A percentile compares a stretch with the other conserved stretches of the same genome.
Conservation (phyloP, 164 flowering plant genomes). For the Sedum album region DNA sequence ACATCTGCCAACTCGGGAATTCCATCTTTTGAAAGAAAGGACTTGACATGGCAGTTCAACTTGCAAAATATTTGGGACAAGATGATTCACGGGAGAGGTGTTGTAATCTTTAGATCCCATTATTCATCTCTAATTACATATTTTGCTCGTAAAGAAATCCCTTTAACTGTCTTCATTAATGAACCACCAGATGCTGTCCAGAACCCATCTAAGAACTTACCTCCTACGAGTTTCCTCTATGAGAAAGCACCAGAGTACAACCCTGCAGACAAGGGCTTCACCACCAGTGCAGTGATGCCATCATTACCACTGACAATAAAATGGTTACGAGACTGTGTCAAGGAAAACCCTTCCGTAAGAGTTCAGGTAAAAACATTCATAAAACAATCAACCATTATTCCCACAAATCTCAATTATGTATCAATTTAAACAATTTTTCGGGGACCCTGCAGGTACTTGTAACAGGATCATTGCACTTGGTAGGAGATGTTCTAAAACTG, state of each 20-base stretch:
- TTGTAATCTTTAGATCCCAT: slow-evolving; percentile 9
- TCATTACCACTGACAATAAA: slow-evolving; percentile 66
- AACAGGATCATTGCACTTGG: slow-evolving; percentile 80
- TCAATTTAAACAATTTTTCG: too few relatives aligned
- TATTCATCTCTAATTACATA: neutral
- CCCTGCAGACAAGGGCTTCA: slow-evolving; percentile 22
- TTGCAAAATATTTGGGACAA: slow-evolving; percentile 82
- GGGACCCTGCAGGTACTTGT: slow-evolving; percentile 69
- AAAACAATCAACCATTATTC: neutral
- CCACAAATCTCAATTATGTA: neutral
- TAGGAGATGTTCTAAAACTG: slow-evolving; percentile 76
- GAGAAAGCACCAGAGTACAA: slow-evolving; percentile 30
- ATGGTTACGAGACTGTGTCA: slow-evolving; percentile 65
- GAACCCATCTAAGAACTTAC: slow-evolving; percentile 18
- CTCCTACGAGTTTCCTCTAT: slow-evolving; percentile 31
- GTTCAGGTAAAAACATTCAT: slow-evolving; percentile 46
- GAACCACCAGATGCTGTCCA: neutral
- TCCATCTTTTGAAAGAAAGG: slow-evolving; percentile 31
- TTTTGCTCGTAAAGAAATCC: neutral
- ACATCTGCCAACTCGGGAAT: slow-evolving; percentile 44
- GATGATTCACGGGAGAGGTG: slow-evolving; percentile 56
- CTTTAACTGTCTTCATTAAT: too few relatives aligned
- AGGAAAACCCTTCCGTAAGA: slow-evolving; percentile 50
- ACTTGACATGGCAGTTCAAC: slow-evolving; percentile 71
- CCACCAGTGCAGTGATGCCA: slow-evolving; percentile 57